phyloP scores from a whole-genome alignment of 23 red algal species.

The Gracilaria gracilis region DNA sequence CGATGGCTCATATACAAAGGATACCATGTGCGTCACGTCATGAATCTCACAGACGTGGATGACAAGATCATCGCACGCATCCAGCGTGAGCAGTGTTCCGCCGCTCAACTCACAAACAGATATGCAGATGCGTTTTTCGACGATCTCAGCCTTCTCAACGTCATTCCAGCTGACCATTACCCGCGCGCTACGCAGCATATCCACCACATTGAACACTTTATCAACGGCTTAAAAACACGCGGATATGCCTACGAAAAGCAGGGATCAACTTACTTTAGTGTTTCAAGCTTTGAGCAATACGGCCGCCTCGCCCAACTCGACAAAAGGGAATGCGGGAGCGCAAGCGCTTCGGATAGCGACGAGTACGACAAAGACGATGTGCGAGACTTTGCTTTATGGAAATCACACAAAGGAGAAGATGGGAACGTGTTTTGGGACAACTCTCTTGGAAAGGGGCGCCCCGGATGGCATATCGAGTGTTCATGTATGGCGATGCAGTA shows the following conservation, averaged over 20 bases:
- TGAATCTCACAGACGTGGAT: conserved; percentile 98
- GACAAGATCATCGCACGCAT: conserved; percentile 95
- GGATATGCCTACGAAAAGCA: conserved; percentile 84
- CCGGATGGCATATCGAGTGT: conserved; percentile 99
- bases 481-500: conserved; percentile 98
- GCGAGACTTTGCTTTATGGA: conserved; percentile 99
- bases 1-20: conserved; percentile 82
- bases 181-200: conserved; percentile 94
- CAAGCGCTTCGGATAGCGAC: conserved; percentile 50
- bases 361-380: conserved; percentile 78
- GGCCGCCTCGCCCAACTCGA: conserved; percentile 83
- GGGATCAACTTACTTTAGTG: conserved; percentile 88
- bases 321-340: conserved; percentile 22
- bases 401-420: conserved; percentile 82
- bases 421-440: conserved; percentile 81
- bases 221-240: conserved; percentile 47
- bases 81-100: conserved; percentile 18
- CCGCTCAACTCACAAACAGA: conserved; percentile 65
- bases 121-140: conserved; percentile 86
- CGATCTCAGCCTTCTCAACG: conserved; percentile 91
- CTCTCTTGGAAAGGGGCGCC: conserved; percentile 88
- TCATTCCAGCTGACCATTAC: conserved; percentile 91
- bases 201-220: conserved; percentile 79
- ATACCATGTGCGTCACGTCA: conserved; percentile 88
- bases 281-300: conserved; percentile 84